A percentile compares a stretch with the other conserved stretches of the same genome.
Evolutionary conservation across 2,329 filamentous ascomycete genomes (phyloP).

Genomic region (Proliferodiscus dingleyae): DNA sequence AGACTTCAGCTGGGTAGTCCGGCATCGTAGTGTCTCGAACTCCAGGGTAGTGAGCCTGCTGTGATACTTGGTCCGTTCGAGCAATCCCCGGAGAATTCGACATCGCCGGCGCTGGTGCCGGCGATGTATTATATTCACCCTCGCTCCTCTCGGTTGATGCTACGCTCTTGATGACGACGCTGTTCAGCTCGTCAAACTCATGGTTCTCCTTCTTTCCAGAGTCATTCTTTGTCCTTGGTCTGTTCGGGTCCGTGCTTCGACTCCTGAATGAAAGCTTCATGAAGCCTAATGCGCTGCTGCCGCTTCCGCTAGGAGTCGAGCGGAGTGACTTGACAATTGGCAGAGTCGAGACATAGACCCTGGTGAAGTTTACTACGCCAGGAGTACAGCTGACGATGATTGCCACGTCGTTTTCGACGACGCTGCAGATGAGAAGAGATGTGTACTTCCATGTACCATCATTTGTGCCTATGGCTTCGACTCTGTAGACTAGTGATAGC

Average conservation of each 20-base stretch:
- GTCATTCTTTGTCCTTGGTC: background rate
- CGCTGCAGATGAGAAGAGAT: background rate
- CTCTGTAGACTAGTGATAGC: background rate
- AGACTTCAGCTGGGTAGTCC: too few relatives aligned
- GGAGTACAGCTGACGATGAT: constrained; percentile 9
- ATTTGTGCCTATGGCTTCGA: constrained; percentile 1
- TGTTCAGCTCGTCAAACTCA: background rate
- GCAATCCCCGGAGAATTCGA: background rate
- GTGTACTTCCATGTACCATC: constrained; percentile 1
- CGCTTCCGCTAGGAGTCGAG: background rate
- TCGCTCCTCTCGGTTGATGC: background rate
- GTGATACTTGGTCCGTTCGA: background rate
- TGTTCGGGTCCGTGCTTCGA: background rate
- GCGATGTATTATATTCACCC: background rate
- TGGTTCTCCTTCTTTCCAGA: background rate
- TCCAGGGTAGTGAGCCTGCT: too few relatives aligned
- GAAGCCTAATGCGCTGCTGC: background rate
- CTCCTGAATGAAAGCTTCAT: background rate
- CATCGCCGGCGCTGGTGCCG: too few relatives aligned
- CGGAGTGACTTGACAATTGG: background rate
- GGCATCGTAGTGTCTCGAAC: too few relatives aligned
- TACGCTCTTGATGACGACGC: background rate
- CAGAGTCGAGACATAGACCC: background rate
- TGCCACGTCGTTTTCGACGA: constrained; percentile 7
- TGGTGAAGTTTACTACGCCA: constrained; percentile 1